Base-by-base conservation (phyloP, 2,329 filamentous ascomycete species). In the Penicillium corylophilum region DNA sequence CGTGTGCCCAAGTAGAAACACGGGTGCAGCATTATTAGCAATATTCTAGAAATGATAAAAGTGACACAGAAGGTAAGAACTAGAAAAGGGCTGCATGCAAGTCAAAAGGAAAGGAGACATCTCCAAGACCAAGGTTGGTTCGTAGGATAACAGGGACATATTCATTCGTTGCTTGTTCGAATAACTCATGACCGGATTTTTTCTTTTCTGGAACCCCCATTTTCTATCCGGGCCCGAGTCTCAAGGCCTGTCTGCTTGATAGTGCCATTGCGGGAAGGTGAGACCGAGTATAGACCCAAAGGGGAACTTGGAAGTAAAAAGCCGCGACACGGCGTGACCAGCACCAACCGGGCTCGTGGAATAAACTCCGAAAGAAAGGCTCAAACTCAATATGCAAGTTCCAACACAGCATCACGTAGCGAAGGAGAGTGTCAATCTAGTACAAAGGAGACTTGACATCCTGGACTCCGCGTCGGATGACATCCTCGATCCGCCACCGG, bases 401-500 rank as follows among this genome's bases (percentile, higher is more conserved):
- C 40, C 50, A 50, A 55, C 42, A 49, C 50, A 55, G 41, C 35
- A 47, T 56, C 59, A 54, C 53, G 49, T 55, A 51, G 57, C 31
- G 36, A 44, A 20, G 33, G 35, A 41, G 41, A n/a, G 47, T 45
- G 52, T 44, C 51, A 57, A 47, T 40, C 60, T 83, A 91, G 71
- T 84, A 81, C 67, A 95, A 76, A 44, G 85, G 83, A 48, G 81
- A 65, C 76, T 94, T 90, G 63, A 87, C 82, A 71, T 95, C 90
- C 63, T 87, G 82, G 20, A 87, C 88, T 56, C 89, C 89, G 47
- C 81, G 78, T 60, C 82, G 83, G 58, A 95, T 79, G 48, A 94
- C 84, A 59, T 90, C 87, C 59, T 89, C 82, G 16, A 92, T 72
- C 56, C 79, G 81, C 92, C 92, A 96, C 61, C 92, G 80, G 10